phyloP scores from a whole-genome alignment of 495 filamentous ascomycete species.

The Jackrogersella multiformis region DNA sequence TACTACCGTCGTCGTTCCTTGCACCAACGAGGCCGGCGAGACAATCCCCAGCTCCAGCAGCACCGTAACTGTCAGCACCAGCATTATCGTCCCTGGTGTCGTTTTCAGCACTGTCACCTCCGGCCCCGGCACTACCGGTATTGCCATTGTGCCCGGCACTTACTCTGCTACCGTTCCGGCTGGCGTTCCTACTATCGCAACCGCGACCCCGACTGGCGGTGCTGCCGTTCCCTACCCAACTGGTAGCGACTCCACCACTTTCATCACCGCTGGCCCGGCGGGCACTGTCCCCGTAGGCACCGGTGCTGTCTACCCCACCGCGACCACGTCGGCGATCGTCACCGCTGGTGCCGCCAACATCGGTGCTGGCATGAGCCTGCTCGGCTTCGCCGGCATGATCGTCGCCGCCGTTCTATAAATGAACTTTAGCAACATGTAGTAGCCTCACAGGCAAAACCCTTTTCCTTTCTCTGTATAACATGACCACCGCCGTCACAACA shows the following conservation, averaged over 20 bases:
- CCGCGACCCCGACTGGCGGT: slow-evolving; percentile 12
- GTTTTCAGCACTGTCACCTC: slow-evolving; percentile 68
- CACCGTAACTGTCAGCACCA: slow-evolving; percentile 64
- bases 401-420: slow-evolving; percentile 51
- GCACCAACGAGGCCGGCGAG: slow-evolving; percentile 58
- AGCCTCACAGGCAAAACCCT: slow-evolving; percentile 13
- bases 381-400: slow-evolving; percentile 36
- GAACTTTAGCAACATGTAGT: not conserved
- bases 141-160: slow-evolving; percentile 62
- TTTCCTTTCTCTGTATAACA: slow-evolving; percentile 39
- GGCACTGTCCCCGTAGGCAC: slow-evolving; percentile 50
- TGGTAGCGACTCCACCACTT: slow-evolving; percentile 33
- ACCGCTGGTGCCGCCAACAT: slow-evolving; percentile 49
- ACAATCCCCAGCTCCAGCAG: slow-evolving; percentile 63
- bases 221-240: slow-evolving; percentile 42
- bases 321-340: slow-evolving; percentile 41
- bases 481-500: slow-evolving; percentile 30
- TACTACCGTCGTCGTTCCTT: slow-evolving; percentile 62
- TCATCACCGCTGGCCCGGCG: slow-evolving; percentile 35
- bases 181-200: slow-evolving; percentile 21
- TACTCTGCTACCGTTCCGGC: slow-evolving; percentile 39
- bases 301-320: slow-evolving; percentile 42
- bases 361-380: slow-evolving; percentile 51
- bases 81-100: slow-evolving; percentile 77
- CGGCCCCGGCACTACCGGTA: slow-evolving; percentile 49